Conservation (phyloP, 192 early-diverging fungal species). For the Backusella psychrophila region DNA sequence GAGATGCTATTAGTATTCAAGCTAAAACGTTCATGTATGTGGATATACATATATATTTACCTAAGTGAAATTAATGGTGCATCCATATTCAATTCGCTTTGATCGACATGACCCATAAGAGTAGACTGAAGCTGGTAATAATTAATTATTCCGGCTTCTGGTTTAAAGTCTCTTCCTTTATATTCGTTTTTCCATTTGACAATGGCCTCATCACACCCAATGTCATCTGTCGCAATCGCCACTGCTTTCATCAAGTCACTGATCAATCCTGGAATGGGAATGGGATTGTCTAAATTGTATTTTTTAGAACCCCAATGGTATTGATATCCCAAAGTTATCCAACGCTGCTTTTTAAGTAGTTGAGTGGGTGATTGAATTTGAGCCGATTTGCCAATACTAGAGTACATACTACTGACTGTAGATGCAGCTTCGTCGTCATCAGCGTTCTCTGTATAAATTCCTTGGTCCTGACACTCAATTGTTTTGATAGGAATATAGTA, state of each 20-base stretch:
- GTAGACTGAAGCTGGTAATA: slow-evolving; percentile 80
- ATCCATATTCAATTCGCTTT: slow-evolving; percentile 80
- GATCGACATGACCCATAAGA: slow-evolving; percentile 91
- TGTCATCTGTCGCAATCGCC: slow-evolving; percentile 57
- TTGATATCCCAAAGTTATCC: slow-evolving; percentile 74
- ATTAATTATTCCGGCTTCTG: slow-evolving; percentile 93
- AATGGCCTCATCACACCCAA: slow-evolving; percentile 21
- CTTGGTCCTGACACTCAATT: slow-evolving; percentile 33
- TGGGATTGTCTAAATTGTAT: slow-evolving; percentile 67
- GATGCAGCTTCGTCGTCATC: slow-evolving; percentile 11
- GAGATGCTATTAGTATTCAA: slow-evolving; percentile 4
- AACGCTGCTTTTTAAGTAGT: slow-evolving; percentile 55
- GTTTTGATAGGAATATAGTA: slow-evolving; percentile 33
- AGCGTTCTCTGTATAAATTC: slow-evolving; percentile 24
- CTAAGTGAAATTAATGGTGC: slow-evolving; percentile 80
- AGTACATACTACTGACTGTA: not conserved
- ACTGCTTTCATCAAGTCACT: slow-evolving; percentile 59
- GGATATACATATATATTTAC: slow-evolving; percentile 17
- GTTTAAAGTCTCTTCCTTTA: slow-evolving; percentile 51
- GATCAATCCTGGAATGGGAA: slow-evolving; percentile 69
- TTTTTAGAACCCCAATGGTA: slow-evolving; percentile 80
- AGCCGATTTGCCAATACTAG: not conserved
- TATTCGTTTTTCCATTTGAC: slow-evolving; percentile 51
- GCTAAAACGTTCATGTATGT: not conserved
- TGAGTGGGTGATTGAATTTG: slow-evolving; percentile 36